Base-by-base conservation (phyloP, 495 filamentous ascomycete species). In the Penicillium atrosanguineum region DNA sequence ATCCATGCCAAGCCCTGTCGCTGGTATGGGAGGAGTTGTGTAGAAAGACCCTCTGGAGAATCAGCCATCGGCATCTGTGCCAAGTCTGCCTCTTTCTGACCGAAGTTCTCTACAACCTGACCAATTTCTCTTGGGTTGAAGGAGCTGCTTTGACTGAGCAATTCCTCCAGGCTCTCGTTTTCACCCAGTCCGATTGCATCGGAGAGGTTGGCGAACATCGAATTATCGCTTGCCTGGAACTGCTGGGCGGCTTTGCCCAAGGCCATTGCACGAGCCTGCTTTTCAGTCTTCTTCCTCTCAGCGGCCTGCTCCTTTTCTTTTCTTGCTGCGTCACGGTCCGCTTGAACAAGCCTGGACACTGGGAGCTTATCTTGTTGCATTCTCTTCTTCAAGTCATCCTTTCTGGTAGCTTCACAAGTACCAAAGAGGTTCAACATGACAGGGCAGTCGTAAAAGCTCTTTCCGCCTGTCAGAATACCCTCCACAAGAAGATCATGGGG, bases 1-100 rank as follows among this genome's bases (percentile, higher is more conserved):
- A 97, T 79, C 92, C 92, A 97, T 39, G 83, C 84, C 25, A 97
- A 77, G 7, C 90, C 91, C 69, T 91, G 75, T 54, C 88, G 84
- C 59, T 97, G 92, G 62, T 93, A 94, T 6, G 88, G 87, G 39
- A 96, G 78, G 25, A 97, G 68, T 39, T 80, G 65, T 0, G 90
- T 88, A 16, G 75, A 61, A 29, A 96, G 70, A 14, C 68, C 70
- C 8, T 72, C 60, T 0, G 92, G 92, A 53, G 86, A 86, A 3
- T 80, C 62, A 2, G 85, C 88, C 75, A 82, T 82, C 12, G 90
- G 89, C 83, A 96, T 83, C 36, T 83, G 79, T 1, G 80, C 79
- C 36, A 96, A 70, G 7, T 83, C 78, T 6, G 86, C 79, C 64
- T 96, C 90, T 42, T 77, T 78, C 54, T 77, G 68, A 20, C 86